Evolutionary conservation across 305 asterid genomes (phyloP).

Genomic region (Solanum aculeatissimum): DNA sequence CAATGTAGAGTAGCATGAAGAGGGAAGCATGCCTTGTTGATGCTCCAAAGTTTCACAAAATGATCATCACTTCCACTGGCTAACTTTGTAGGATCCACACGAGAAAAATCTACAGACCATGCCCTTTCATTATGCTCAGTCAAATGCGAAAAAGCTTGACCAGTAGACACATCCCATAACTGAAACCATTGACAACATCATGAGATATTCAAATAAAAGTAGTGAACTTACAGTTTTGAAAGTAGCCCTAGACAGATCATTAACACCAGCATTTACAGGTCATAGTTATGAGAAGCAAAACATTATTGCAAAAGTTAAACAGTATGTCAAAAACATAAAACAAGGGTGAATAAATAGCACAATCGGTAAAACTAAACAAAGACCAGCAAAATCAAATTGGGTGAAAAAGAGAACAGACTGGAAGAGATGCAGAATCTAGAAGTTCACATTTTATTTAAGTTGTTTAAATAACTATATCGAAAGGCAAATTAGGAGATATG

Average conservation of each 20-base stretch:
- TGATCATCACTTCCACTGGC: conserved; percentile 96
- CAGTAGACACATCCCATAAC: conserved; percentile 95
- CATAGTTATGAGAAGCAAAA: not conserved
- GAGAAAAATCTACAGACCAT: conserved; percentile 97
- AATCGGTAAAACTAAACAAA: not conserved
- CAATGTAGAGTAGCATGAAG: not conserved
- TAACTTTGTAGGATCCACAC: conserved; percentile 60
- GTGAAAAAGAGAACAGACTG: not conserved
- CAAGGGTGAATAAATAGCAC: not conserved
- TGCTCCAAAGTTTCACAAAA: conserved; percentile 84
- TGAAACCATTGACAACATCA: conserved; percentile 27
- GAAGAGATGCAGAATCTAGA: not conserved
- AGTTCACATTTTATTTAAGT: not conserved
- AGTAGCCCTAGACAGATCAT: no score
- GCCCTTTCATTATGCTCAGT: conserved; percentile 78
- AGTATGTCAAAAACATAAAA: not conserved
- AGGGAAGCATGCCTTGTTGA: conserved; percentile 51
- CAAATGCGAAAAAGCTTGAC: conserved; percentile 49
- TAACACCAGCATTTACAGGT: not conserved
- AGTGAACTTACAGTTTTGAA: no score
- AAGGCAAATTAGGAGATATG: not conserved
- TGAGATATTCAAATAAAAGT: not conserved
- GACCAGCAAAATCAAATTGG: not conserved
- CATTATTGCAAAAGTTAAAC: not conserved
- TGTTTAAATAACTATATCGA: not conserved